A percentile compares a stretch with the other conserved stretches of the same genome.
Evolutionary conservation across 441 rosid genomes (phyloP).

Genomic region (Isatis lusitanica): DNA sequence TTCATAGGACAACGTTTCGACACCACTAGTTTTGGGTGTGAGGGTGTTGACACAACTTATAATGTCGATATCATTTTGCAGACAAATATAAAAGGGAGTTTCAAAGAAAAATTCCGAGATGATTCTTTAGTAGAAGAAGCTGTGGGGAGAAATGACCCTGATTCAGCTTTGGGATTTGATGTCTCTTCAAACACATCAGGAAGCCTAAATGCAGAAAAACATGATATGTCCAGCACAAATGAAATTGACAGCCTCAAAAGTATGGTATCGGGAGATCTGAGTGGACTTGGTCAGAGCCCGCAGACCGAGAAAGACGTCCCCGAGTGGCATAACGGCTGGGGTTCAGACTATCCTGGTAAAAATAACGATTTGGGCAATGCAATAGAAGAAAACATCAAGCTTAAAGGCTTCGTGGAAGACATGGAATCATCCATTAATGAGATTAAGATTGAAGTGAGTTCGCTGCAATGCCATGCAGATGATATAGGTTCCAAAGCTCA

Average conservation of each 20-base stretch:
- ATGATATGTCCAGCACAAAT: constrained; percentile 70
- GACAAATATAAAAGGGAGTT: constrained; percentile 68
- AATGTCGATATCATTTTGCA: constrained; percentile 36
- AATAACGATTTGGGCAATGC: constrained; percentile 60
- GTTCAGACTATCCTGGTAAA: constrained; percentile 65
- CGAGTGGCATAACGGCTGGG: constrained; percentile 66
- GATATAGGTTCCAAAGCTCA: constrained; percentile 75
- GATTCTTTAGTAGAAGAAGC: constrained; percentile 55
- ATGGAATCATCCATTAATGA: constrained; percentile 80
- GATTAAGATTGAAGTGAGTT: constrained; percentile 73
- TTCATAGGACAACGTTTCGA: neutral
- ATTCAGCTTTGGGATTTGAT: constrained; percentile 77
- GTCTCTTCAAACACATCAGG: constrained; percentile 91
- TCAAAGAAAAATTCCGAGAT: constrained; percentile 59
- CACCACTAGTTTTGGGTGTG: neutral
- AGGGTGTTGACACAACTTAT: constrained; percentile 13
- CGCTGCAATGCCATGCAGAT: constrained; percentile 71
- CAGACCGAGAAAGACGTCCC: constrained; percentile 62
- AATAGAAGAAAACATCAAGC: constrained; percentile 77
- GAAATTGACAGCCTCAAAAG: constrained; percentile 87
- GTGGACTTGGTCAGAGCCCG: constrained; percentile 65
- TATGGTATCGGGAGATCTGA: constrained; percentile 75
- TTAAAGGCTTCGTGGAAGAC: constrained; percentile 78
- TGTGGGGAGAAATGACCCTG: constrained; percentile 48
- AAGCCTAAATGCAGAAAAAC: constrained; percentile 83